These are phyloP conservation scores for Suillus discolor DNA, from an alignment of 768 basidiomycete species.

Conservation along the genomic window DNA sequence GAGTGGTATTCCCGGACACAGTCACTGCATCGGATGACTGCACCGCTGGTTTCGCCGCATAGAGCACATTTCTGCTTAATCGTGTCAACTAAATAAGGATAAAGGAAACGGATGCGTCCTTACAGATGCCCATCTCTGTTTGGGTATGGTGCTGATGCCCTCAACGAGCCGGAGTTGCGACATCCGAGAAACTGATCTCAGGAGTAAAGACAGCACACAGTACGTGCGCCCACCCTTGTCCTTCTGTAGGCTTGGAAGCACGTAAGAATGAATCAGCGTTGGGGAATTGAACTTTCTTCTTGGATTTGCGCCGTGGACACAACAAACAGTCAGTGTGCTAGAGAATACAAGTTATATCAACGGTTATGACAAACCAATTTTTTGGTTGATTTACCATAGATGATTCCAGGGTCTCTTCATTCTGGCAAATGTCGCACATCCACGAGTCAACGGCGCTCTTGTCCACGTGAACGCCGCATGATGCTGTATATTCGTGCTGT, in stretches of 20 bases:
- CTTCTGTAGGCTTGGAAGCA: slow-evolving; percentile 88
- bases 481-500: slow-evolving; percentile 41
- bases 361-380: background rate
- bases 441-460: slow-evolving; percentile 69
- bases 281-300: slow-evolving; percentile 46
- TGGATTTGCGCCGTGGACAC: slow-evolving; percentile 59
- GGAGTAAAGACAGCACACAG: slow-evolving; percentile 87
- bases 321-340: slow-evolving; percentile 86
- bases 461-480: slow-evolving; percentile 70
- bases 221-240: slow-evolving; percentile 90
- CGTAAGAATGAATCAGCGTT: slow-evolving; percentile 68
- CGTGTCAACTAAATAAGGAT: slow-evolving; percentile 14
- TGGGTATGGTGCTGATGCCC: slow-evolving; percentile 75
- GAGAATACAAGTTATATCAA: slow-evolving; percentile 8
- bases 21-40: slow-evolving; percentile 81
- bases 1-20: slow-evolving; percentile 83
- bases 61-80: slow-evolving; percentile 66
- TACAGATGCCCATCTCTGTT: slow-evolving; percentile 74
- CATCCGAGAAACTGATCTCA: slow-evolving; percentile 81
- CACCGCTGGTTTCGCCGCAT: slow-evolving; percentile 74
- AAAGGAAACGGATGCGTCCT: slow-evolving; percentile 30
- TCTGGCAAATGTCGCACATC: slow-evolving; percentile 87
- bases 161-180: slow-evolving; percentile 77
- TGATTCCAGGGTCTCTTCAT: slow-evolving; percentile 79
- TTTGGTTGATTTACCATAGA: slow-evolving; percentile 55